Conservation (phyloP, 768 basidiomycete genomes). For the Cubamyces lactineus region DNA sequence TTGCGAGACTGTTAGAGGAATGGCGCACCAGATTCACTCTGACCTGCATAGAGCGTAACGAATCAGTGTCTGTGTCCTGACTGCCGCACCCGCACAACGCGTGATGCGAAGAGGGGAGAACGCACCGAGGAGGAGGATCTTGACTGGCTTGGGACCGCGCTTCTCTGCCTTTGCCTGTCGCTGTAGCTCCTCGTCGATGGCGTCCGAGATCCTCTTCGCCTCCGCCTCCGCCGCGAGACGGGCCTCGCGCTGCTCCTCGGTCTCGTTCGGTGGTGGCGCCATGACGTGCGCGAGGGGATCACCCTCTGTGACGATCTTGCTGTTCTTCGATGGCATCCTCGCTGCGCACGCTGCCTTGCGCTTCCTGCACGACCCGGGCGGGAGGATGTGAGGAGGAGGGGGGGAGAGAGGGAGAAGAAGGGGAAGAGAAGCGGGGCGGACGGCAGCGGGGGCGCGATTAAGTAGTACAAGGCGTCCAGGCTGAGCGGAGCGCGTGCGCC, state of each 20-base stretch:
- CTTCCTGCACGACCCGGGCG: background rate
- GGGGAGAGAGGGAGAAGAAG: background rate
- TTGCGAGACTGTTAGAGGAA: background rate
- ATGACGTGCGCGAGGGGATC: slow-evolving; percentile 63
- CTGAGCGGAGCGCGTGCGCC: slow-evolving; percentile 34
- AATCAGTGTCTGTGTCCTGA: slow-evolving; percentile 1
- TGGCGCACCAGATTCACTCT: slow-evolving; percentile 38
- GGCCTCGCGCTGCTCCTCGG: slow-evolving; percentile 45
- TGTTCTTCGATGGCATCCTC: slow-evolving; percentile 16
- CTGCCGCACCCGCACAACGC: background rate
- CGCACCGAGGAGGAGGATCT: slow-evolving; percentile 43
- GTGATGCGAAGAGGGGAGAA: background rate
- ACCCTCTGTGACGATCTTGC: slow-evolving; percentile 23
- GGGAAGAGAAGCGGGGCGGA: slow-evolving; percentile 6
- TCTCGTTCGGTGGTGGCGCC: slow-evolving; percentile 60
- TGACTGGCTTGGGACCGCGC: slow-evolving; percentile 35
- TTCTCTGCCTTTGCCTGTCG: slow-evolving; percentile 33
- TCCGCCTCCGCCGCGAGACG: slow-evolving; percentile 56
- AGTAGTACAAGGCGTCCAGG: slow-evolving; percentile 51
- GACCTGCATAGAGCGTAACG: slow-evolving; percentile 25
- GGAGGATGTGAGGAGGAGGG: background rate
- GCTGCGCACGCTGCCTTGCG: background rate
- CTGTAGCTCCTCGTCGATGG: slow-evolving; percentile 45
- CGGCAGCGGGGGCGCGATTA: slow-evolving; percentile 58
- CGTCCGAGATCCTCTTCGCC: slow-evolving; percentile 58